Base-by-base conservation (phyloP, 768 basidiomycete genomes). In the Kwoniella newhampshirensis region DNA sequence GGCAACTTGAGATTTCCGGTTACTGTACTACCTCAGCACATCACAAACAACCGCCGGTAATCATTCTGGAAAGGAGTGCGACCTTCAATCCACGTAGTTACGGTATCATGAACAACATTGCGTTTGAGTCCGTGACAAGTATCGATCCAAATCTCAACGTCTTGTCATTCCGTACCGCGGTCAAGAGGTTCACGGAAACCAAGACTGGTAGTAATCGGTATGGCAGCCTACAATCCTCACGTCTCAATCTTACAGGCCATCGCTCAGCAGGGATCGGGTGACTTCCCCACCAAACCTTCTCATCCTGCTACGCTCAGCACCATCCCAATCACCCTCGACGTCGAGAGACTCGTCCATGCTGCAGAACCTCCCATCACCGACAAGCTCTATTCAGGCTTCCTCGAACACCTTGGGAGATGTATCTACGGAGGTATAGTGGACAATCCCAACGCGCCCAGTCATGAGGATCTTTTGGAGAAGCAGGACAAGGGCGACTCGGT, bases 301-400 rank as follows among this genome's bases (percentile, higher is more conserved):
- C 71, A 73, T 37, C 71, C 71, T 1, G 20, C 43, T 6, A 46
- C 47, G 26, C 59, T 73, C 23, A 27, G 41, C 5, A 35, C 53
- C 3, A 49, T 44, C 6, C 50, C 60, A 15, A 42, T 83, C 55
- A 76, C 74, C 54, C 78, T 83, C 59, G 79, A 82, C 66, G 78
- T 80, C 0, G 74, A 75, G 0, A 75, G 79, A 25, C 61, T 78
- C 50, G 77, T 81, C 50, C 79, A 80, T 59, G 76, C 77, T 12
- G 79, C 80, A 23, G 81, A 81, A 47, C 79, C 80, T 20, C 78
- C 80, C 18, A 81, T 84, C 45, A 50, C 57, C 2, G 60, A 60
- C 42, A 64, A 67, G 51, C 62, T 75, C 64, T 85, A 82, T 68
- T 82, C 82, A 25, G 84, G 84, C 1, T 86, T 85, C 73, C 81